These are phyloP conservation scores for Lepidium campestre DNA, from an alignment of 441 rosid species.

Conservation along the genomic window DNA sequence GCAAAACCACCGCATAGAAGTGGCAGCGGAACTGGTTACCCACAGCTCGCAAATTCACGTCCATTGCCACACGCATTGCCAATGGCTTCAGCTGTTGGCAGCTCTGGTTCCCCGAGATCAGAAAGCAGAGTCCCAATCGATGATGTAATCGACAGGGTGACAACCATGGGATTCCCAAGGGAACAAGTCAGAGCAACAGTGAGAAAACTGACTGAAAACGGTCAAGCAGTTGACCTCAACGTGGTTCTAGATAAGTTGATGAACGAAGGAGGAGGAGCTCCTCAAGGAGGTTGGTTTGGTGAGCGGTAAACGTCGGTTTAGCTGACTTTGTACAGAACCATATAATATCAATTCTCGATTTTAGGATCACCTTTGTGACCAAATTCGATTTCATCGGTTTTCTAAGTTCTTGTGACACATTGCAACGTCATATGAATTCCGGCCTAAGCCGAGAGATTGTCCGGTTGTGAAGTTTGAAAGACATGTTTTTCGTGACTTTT, in stretches of 20 bases:
- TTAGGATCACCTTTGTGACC: not conserved
- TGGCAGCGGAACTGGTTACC: conserved; percentile 47
- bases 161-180: conserved; percentile 77
- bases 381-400: not conserved
- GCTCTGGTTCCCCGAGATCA: conserved; percentile 47
- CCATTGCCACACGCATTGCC: conserved; percentile 62
- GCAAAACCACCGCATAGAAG: conserved; percentile 23
- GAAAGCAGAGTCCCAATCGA: conserved; percentile 79
- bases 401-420: not conserved
- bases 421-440: not conserved
- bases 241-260: conserved; percentile 79
- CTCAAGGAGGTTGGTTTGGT: conserved; percentile 56
- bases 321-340: not conserved
- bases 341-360: not conserved
- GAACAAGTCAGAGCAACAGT: conserved; percentile 76
- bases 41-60: conserved; percentile 67
- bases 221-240: conserved; percentile 78
- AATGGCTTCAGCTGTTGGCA: conserved; percentile 44
- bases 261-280: conserved; percentile 52
- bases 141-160: conserved; percentile 71
- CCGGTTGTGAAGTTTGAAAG: not conserved
- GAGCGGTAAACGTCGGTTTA: conserved; percentile 21
- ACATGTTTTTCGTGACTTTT: not conserved
- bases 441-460: not conserved
- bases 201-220: conserved; percentile 64